A percentile compares a stretch with the other conserved stretches of the same genome.
Conservation (phyloP, 75 land plant genomes). For the Cupressus sempervirens region DNA sequence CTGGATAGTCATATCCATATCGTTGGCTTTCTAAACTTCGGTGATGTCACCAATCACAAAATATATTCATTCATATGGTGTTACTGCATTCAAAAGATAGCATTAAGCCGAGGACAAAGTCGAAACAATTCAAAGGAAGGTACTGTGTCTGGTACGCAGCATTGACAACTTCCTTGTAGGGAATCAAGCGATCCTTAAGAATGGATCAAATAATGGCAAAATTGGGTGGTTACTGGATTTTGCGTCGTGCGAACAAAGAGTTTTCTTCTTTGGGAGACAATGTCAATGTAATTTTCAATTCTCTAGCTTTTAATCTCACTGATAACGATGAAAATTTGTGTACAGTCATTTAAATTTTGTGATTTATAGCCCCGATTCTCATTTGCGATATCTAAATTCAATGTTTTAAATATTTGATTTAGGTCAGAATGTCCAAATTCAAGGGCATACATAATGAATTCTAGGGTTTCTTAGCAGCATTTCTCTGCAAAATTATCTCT, state of each 20-base stretch:
- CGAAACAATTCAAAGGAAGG: too few relatives aligned
- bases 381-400: neutral
- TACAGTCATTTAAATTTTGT: neutral
- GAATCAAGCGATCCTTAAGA: neutral
- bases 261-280: constrained; percentile 51
- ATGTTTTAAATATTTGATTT: neutral
- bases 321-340: neutral
- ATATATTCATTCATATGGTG: too few relatives aligned
- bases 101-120: too few relatives aligned
- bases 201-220: constrained; percentile 63
- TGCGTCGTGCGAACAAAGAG: constrained; percentile 52
- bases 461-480: neutral
- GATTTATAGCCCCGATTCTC: neutral
- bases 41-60: too few relatives aligned
- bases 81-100: too few relatives aligned
- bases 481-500: too few relatives aligned
- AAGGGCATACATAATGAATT: neutral
- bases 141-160: too few relatives aligned
- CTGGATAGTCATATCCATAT: too few relatives aligned
- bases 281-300: constrained; percentile 29
- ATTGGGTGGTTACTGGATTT: constrained; percentile 58
- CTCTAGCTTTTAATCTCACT: neutral
- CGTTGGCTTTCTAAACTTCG: too few relatives aligned
- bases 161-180: too few relatives aligned
- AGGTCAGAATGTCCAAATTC: neutral